Conservation (phyloP, 768 basidiomycete genomes). For the Fistulinella prunicolor region DNA sequence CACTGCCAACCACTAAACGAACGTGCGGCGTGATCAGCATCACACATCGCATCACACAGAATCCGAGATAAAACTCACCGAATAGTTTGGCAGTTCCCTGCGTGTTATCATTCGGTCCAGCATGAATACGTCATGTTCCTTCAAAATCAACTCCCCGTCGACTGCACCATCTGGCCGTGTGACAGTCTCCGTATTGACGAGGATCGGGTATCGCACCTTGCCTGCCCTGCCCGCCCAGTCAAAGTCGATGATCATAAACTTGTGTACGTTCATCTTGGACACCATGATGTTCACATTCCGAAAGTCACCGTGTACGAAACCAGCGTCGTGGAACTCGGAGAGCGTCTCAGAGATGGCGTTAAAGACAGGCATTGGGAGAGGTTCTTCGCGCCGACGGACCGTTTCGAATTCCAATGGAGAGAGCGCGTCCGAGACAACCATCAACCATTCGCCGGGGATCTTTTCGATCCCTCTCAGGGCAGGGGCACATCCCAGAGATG, state of each 20-base stretch:
- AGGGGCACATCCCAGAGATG: not conserved
- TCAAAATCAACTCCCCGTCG: not conserved
- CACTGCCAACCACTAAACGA: no score
- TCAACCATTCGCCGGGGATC: not conserved
- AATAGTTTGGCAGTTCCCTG: no score
- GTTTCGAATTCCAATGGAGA: not conserved
- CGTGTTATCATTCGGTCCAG: no score
- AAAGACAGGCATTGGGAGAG: not conserved
- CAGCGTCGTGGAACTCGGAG: constrained; percentile 7
- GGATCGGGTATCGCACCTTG: constrained; percentile 21
- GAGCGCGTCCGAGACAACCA: not conserved
- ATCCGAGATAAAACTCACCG: no score
- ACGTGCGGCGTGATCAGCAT: no score
- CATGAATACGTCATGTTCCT: not conserved
- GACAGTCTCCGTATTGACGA: not conserved
- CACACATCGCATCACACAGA: no score
- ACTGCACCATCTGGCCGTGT: not conserved
- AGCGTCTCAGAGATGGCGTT: not conserved
- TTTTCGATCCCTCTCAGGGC: not conserved
- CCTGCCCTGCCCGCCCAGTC: constrained; percentile 27
- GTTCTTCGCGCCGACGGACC: not conserved
- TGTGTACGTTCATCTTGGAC: not conserved
- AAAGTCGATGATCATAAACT: constrained; percentile 27
- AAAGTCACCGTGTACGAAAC: constrained; percentile 26
- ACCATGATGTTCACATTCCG: constrained; percentile 23